These are phyloP conservation scores for Agaricus sinodeliciosus DNA, from an alignment of 768 basidiomycete species.

Conservation along the genomic window DNA sequence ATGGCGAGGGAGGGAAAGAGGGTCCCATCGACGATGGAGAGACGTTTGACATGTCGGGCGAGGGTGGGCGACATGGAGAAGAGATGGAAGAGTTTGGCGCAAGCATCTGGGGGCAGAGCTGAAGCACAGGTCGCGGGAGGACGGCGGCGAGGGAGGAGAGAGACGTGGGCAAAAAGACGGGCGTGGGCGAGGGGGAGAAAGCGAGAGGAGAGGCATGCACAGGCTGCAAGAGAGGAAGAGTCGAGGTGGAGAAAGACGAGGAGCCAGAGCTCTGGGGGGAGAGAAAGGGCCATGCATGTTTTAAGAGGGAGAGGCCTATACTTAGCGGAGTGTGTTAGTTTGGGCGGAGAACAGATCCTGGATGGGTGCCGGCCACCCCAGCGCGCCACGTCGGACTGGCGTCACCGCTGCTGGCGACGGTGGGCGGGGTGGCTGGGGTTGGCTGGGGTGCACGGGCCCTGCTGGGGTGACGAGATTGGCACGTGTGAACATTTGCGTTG, in stretches of 20 bases:
- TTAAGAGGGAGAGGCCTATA: background rate
- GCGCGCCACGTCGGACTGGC: background rate
- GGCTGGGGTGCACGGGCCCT: constrained; percentile 6
- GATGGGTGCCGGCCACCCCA: background rate
- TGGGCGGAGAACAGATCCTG: constrained; percentile 10
- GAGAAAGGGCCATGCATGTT: background rate
- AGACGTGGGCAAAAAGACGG: constrained; percentile 4
- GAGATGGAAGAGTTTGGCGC: background rate
- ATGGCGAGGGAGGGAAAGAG: constrained; percentile 3
- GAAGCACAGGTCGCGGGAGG: constrained; percentile 2
- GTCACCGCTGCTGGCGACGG: background rate
- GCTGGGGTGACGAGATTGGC: background rate
- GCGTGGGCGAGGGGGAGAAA: background rate
- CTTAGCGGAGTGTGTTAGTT: constrained; percentile 8
- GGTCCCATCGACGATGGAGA: constrained; percentile 6
- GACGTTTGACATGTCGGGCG: background rate
- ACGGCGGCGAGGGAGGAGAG: background rate
- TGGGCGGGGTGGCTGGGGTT: background rate
- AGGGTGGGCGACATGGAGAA: background rate
- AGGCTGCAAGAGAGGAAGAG: background rate
- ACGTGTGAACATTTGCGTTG: constrained; percentile 7
- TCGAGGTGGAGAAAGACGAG: background rate
- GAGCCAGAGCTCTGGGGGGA: background rate
- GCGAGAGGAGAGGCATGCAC: constrained; percentile 3
- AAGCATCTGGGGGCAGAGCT: background rate